phyloP scores from a whole-genome alignment of 1,139 yeast genomes.

The Pneumocystis jirovecii region DNA sequence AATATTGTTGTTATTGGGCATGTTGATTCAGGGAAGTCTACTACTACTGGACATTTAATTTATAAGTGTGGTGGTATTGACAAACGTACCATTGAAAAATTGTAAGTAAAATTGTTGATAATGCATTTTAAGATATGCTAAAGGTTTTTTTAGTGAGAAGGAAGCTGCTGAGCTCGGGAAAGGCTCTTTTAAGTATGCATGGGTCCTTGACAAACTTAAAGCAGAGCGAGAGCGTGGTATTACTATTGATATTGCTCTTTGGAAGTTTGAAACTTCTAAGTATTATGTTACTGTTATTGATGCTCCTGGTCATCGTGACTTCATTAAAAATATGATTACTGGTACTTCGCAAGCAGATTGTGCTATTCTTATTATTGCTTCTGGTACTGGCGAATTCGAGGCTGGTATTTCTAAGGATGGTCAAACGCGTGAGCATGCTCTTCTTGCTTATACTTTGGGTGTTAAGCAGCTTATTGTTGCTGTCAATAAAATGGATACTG shows the following conservation, averaged over 20 bases:
- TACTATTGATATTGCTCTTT: slow-evolving; percentile 85
- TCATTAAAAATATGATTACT: slow-evolving; percentile 89
- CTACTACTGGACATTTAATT: slow-evolving; percentile 97
- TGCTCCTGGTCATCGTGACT: slow-evolving; percentile 96
- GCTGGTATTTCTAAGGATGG: slow-evolving; percentile 91
- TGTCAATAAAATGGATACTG: slow-evolving; percentile 88
- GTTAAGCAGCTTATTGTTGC: slow-evolving; percentile 79
- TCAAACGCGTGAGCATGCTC: slow-evolving; percentile 89
- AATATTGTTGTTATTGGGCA: slow-evolving; percentile 99
- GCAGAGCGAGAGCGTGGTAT: slow-evolving; percentile 97
- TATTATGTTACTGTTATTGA: slow-evolving; percentile 85
- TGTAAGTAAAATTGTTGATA: slow-evolving; percentile 18
- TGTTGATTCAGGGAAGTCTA: slow-evolving; percentile 98
- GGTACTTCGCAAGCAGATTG: slow-evolving; percentile 93
- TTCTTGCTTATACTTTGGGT: slow-evolving; percentile 81
- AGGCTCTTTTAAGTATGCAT: slow-evolving; percentile 98
- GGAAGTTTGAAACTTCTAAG: slow-evolving; percentile 94
- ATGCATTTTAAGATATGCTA: background rate
- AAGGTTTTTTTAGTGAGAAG: slow-evolving; percentile 40
- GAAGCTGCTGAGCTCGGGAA: slow-evolving; percentile 97
- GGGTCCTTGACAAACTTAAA: slow-evolving; percentile 92
- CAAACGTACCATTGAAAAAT: slow-evolving; percentile 97
- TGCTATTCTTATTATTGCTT: slow-evolving; percentile 79
- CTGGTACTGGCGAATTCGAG: slow-evolving; percentile 89
- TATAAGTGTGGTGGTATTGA: slow-evolving; percentile 78